Evolutionary conservation across 306 rosid genomes (phyloP), one percentile per base, ranked within the genome.

Genomic region (Sesbania bispinosa): DNA sequence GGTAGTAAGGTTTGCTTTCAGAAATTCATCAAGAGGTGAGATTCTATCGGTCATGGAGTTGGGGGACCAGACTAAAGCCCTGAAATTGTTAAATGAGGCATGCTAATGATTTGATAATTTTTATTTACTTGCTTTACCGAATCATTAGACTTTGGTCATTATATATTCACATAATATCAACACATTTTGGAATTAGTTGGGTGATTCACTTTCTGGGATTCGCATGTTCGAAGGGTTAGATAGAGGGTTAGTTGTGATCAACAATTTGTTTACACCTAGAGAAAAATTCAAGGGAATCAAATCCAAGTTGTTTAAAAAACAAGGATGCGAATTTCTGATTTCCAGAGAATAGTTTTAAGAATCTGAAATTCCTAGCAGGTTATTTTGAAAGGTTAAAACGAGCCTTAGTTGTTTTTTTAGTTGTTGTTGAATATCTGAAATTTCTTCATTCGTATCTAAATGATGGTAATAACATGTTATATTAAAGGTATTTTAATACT

Each of bases 11-110:
- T 27, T 47, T 58, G 63, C 47, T 26, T 59, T 68, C 2, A 7
- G 51, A 60, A 50, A 43, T 19, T 39, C 11, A 10, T 63, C 29
- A 14, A 39, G 23, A 39, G 66, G 19, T 50, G 60, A 66, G 71
- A 79, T 73, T 73, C 79, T 67, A 14, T 29, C 4, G 59, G 62
- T 38, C 48, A 38, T 39, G 55, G 1, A 13, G 67, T 39, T 47
- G 64, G 48, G 67, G 52, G 61, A 71, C 79, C 79, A 62, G 7
- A 19, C 46, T 63, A 38, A 63, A 45, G 69, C 54, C 45, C 47
- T 21, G 2, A 27, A 50, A 30, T 42, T 53, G 54, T 78, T 32
- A n/a, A 46, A 48, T 4, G 7, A 8, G 36, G 6, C 7, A 18
- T 29, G 41, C 30, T 41, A 42, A 63, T 43, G 6, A 43, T 51